Conservation (phyloP, 1,284 basidiomycete genomes). For the Irpex lacteus region DNA sequence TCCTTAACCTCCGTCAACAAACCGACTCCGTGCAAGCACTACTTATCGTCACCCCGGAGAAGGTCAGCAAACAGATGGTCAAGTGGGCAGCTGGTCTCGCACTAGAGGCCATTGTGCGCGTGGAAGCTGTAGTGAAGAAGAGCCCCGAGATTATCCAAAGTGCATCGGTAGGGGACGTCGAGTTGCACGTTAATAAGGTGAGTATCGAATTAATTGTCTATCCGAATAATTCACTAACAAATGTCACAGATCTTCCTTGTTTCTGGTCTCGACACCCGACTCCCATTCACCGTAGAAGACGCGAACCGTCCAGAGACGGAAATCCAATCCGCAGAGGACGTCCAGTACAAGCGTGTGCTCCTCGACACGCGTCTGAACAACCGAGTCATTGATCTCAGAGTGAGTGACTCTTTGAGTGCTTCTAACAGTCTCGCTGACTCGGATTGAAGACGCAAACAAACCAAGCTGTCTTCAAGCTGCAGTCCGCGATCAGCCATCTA, state of each 20-base stretch:
- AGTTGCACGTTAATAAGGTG: slow-evolving; percentile 85
- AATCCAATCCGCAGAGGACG: slow-evolving; percentile 60
- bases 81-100: slow-evolving; percentile 85
- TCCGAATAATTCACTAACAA: background rate
- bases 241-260: slow-evolving; percentile 72
- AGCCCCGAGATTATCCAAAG: slow-evolving; percentile 91
- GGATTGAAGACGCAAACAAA: slow-evolving; percentile 84
- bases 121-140: slow-evolving; percentile 82
- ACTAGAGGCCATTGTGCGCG: slow-evolving; percentile 90
- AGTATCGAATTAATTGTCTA: slow-evolving; percentile 14
- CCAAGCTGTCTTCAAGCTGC: slow-evolving; percentile 94
- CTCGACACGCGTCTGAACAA: slow-evolving; percentile 95
- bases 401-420: slow-evolving; percentile 31
- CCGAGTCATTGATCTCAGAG: slow-evolving; percentile 91
- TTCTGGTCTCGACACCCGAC: slow-evolving; percentile 69
- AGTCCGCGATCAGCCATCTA: slow-evolving; percentile 83
- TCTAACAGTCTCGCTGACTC: background rate
- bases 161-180: slow-evolving; percentile 85
- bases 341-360: slow-evolving; percentile 72
- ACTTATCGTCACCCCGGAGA: slow-evolving; percentile 72
- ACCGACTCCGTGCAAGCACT: slow-evolving; percentile 90
- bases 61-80: slow-evolving; percentile 96
- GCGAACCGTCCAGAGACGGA: slow-evolving; percentile 84
- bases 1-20: slow-evolving; percentile 90
- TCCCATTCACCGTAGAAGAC: slow-evolving; percentile 95